Evolutionary conservation across 2,329 filamentous ascomycete genomes (phyloP), one percentile per base, ranked within the genome.

Genomic region (Thelonectria blattea): DNA sequence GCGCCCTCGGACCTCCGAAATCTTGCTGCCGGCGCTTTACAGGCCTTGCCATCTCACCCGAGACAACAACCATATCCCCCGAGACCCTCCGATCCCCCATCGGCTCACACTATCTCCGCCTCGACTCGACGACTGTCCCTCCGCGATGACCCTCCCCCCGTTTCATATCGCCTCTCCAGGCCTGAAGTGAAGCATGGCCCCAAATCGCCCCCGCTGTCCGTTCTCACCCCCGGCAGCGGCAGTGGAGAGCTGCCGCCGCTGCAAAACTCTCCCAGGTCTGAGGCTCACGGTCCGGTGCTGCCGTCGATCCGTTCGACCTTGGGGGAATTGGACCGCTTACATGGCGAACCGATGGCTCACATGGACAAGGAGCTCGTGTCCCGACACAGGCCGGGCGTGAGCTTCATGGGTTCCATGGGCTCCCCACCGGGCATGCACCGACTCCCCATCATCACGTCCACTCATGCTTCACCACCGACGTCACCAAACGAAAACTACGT

Each of bases 401-500:
- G 61, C 22, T 78, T 72, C 61, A 63, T 73, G 27, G 67, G 71
- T 30, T 79, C 79, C 6, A 63, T 73, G 27, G 67, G 71, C 32
- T 79, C 79, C 7, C 76, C 80, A 14, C 73, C 78, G 9, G 65
- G 67, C 54, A 72, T 70, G 39, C 71, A 65, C 52, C 75, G 67
- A 60, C 74, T 73, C 62, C 70, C 72, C 37, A 67, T 70, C 12
- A 69, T 78, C 43, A 51, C 72, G 9, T 63, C 65, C 11, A 66
- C 64, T 32, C 72, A 73, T 58, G 62, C 68, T 18, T 76, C 83
- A 18, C 81, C 84, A 11, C 82, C 83, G 2, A 76, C 81, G 14
- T 86, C 83, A 3, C 81, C 83, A 15, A 78, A 80, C 52, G 81
- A 84, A 17, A 71, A 70, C 17, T 83, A 79, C 60, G 72, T 74